These are phyloP conservation scores for Penicillium sp. DNA, from an alignment of 2,329 filamentous ascomycete genomes.

Conservation along the genomic window DNA sequence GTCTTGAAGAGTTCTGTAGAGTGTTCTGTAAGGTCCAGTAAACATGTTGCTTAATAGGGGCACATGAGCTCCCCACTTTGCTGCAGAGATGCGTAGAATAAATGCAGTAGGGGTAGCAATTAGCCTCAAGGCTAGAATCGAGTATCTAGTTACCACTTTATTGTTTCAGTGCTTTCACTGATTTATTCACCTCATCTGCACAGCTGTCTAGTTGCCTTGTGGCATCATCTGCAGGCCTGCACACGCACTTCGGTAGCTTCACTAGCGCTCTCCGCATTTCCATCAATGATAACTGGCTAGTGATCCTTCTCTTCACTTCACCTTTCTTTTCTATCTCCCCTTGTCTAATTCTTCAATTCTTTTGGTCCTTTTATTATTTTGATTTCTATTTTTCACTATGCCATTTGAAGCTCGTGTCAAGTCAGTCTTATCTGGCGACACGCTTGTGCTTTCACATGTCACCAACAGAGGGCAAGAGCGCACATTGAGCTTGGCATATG, in stretches of 20 bases:
- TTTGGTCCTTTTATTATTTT: constrained; percentile 1
- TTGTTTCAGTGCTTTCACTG: not conserved
- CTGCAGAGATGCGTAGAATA: not conserved
- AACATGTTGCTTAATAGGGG: not conserved
- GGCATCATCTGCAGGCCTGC: not conserved
- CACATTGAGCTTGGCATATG: constrained; percentile 84
- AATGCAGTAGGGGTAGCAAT: not conserved
- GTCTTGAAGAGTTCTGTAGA: not conserved
- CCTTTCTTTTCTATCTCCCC: not conserved
- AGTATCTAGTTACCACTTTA: not conserved
- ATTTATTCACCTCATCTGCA: not conserved
- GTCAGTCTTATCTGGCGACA: constrained; percentile 90
- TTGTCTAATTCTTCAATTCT: not conserved
- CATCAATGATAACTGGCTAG: not conserved
- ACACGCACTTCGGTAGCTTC: not conserved
- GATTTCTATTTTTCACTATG: constrained; percentile 21
- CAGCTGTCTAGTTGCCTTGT: not conserved
- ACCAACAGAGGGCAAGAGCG: constrained; percentile 80
- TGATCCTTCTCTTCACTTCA: not conserved
- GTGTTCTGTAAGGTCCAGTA: not conserved
- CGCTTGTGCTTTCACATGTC: constrained; percentile 75
- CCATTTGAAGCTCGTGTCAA: constrained; percentile 70
- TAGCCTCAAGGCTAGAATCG: not conserved
- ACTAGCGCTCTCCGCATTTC: constrained; percentile 10
- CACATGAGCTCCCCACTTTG: not conserved